Base-by-base conservation (phyloP, 495 filamentous ascomycete species). In the Penicillium psychrofluorescens region DNA sequence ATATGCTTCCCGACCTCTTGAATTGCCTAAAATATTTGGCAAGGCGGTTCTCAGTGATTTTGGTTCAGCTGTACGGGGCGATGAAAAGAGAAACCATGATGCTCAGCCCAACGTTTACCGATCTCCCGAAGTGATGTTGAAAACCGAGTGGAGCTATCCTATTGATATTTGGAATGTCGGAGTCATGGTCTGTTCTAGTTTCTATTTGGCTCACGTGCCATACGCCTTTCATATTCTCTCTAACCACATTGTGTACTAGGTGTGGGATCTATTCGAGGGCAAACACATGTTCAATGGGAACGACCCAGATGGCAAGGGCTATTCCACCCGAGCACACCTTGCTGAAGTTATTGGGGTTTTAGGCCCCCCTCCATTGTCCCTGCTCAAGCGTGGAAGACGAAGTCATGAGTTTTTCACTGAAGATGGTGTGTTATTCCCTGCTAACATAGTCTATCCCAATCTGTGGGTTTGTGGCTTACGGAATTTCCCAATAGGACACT, bases 51-150 rank as follows among this genome's bases (percentile, higher is more conserved):
- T 62, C 46, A 89, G 91, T 71, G 88, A 92, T 70, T 92, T 95
- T 63, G 88, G 88, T 36, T 73, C 89, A 11, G 88, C 88, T 4
- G 79, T 86, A 58, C 85, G 81, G 29, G 64, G 61, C 40, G 55
- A 67, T 37, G 44, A 60, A 29, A 51, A 30, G 32, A 36, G 52
- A 15, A 55, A 59, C 45, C 48, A 62, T 36, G 43, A 63, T 55
- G 51, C 58, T 46, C 58, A 68, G 47, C 63, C 75, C 0, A 51
- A 70, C 37, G 16, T 67, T 9, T 76, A 75, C 42, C 46, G 70
- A 28, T 58, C 67, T 7, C 72, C 74, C 0, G 74, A 79, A 45
- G 64, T 76, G 1, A 70, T 77, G 38, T 40, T 78, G 9, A 53
- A 62, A 32, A 47, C 58, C 1, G 50, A 61, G 1, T 76, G 71